A percentile compares a stretch with the other conserved stretches of the same genome.
These are phyloP conservation scores for Arthrocladium fulminans DNA, from an alignment of 2,329 filamentous ascomycete genomes.

Conservation along the genomic window DNA sequence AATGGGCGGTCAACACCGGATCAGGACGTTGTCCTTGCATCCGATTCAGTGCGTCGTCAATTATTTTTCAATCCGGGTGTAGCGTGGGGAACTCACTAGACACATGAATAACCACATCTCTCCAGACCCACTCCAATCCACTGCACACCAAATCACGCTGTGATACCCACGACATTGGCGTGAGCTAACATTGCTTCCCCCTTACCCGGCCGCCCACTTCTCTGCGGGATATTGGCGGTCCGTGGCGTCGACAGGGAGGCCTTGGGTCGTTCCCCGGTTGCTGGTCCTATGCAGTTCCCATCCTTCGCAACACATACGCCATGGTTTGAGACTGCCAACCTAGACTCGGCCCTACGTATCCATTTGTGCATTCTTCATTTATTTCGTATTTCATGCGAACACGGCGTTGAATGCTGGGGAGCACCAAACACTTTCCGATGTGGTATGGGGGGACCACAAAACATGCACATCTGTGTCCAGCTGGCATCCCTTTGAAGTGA, in stretches of 20 bases:
- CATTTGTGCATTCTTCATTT: background rate
- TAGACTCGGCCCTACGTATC: background rate
- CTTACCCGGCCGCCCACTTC: too few relatives aligned
- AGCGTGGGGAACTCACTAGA: constrained; percentile 3
- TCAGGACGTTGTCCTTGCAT: background rate
- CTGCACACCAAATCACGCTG: background rate
- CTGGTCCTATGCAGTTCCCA: background rate
- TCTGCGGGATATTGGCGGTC: background rate
- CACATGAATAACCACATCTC: too few relatives aligned
- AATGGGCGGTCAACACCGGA: constrained; percentile 9
- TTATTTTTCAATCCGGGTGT: background rate
- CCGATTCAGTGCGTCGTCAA: background rate
- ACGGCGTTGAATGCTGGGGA: background rate
- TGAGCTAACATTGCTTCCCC: background rate
- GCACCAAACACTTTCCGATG: background rate
- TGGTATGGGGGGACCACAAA: background rate
- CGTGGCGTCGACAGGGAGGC: background rate
- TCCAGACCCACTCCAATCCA: background rate
- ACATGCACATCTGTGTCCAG: too few relatives aligned
- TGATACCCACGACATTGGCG: background rate
- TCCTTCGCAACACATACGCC: background rate
- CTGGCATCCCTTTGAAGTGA: background rate
- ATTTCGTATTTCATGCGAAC: background rate
- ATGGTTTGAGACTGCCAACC: background rate
- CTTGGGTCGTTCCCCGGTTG: background rate